These are phyloP conservation scores for Effrenium voratum DNA, from an alignment of 73 alveolate species.

Conservation along the genomic window DNA sequence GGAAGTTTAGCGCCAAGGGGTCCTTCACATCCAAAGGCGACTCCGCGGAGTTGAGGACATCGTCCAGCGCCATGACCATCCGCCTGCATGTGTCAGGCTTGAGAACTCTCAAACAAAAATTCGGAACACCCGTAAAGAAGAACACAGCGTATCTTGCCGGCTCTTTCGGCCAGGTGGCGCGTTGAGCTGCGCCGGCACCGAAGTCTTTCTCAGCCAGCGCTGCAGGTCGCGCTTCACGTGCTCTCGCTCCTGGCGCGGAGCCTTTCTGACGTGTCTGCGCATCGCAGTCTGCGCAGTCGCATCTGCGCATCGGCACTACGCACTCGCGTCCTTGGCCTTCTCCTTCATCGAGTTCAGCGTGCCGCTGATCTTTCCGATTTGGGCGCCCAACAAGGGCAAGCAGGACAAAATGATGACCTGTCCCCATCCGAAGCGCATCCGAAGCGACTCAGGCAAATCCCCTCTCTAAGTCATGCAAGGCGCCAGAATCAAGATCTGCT, in stretches of 20 bases:
- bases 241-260: slow-evolving; percentile 18
- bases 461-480: too few relatives aligned
- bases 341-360: slow-evolving; percentile 38
- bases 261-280: not conserved
- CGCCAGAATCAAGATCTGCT: slow-evolving; percentile 8
- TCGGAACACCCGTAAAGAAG: not conserved
- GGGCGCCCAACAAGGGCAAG: slow-evolving; percentile 64
- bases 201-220: slow-evolving; percentile 52
- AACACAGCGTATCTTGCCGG: not conserved
- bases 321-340: slow-evolving; percentile 17
- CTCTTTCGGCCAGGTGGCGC: not conserved
- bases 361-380: slow-evolving; percentile 52
- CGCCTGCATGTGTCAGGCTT: not conserved
- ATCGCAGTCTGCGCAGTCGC: not conserved
- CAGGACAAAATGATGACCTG: slow-evolving; percentile 47
- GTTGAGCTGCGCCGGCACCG: not conserved
- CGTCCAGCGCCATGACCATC: slow-evolving; percentile 29
- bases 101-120: not conserved
- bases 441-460: too few relatives aligned
- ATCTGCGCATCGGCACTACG: not conserved
- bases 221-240: slow-evolving; percentile 58
- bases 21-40: slow-evolving; percentile 58
- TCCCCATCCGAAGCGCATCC: too few relatives aligned
- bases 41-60: slow-evolving; percentile 35
- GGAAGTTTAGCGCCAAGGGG: slow-evolving; percentile 29